Base-by-base conservation (phyloP, 2,329 filamentous ascomycete species). In the Pseudocercospora fijiensis region DNA sequence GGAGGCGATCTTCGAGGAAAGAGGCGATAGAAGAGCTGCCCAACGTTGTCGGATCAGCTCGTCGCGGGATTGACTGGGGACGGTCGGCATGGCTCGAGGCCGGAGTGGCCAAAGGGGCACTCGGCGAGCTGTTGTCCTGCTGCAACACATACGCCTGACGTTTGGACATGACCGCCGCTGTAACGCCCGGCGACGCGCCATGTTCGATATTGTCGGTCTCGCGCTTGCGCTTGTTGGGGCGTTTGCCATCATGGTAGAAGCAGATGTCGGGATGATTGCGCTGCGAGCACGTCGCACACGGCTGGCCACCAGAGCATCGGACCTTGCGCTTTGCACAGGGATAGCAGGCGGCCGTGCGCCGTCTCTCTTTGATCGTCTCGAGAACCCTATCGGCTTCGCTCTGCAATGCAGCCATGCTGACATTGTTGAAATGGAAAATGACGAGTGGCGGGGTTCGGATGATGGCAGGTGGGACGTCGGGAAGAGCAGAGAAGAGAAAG, bases 211-310 rank as follows among this genome's bases (percentile, higher is more conserved):
- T 11, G 10, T n/a, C 4, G 22, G 18, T 24, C 13, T 37, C 27
- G 9, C n/a, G 27, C 22, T 56, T 56, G 16, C 52, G 16, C 13
- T 30, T 56, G 13, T 9, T 20, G 52, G 1, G 33, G 13, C 52
- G 52, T 16, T 56, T 56, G 52, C 18, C 52, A 4, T 20, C 22
- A 33, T 6, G 26, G 27, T 27, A 56, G 26, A 56, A 27, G 8
- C 52, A 56, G 26, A 56, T 56, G n/a, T 56, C 52, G 11, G 52
- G 52, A 30, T 56, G 52, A 22, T 33, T 22, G 10, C 52, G 52
- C 26, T 56, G 26, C 20, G 30, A 20, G 27, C 52, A 56, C 4
- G 30, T 33, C 8, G 6, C 10, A 20, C 52, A 56, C 30, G 52
- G 26, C 52, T 56, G 52, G 11, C 43, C 43, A 7, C 52, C 52